Conservation (phyloP, 768 basidiomycete species). For the Panellus pusillus region DNA sequence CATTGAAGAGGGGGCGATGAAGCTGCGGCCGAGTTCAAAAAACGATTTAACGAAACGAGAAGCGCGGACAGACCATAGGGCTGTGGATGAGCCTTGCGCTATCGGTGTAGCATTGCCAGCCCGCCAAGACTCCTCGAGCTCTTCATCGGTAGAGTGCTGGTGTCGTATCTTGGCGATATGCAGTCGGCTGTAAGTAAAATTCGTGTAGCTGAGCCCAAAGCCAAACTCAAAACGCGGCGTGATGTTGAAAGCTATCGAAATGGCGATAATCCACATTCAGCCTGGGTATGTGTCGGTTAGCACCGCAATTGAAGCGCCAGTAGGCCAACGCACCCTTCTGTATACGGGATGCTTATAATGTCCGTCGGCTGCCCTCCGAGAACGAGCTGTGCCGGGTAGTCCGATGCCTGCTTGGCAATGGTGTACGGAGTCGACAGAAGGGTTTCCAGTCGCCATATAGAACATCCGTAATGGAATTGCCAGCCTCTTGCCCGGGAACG, state of each 20-base stretch:
- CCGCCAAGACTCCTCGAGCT: slow-evolving; percentile 53
- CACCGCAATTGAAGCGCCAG: neutral
- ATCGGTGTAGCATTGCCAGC: slow-evolving; percentile 55
- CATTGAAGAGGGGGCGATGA: slow-evolving; percentile 61
- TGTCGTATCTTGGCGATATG: slow-evolving; percentile 41
- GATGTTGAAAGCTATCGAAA: slow-evolving; percentile 62
- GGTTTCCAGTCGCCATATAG: slow-evolving; percentile 72
- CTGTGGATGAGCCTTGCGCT: slow-evolving; percentile 58
- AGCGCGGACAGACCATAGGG: slow-evolving; percentile 47
- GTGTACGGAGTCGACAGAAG: slow-evolving; percentile 73
- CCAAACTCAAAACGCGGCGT: slow-evolving; percentile 87
- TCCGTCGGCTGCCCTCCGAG: slow-evolving; percentile 35
- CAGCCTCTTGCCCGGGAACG: slow-evolving; percentile 65
- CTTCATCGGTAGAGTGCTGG: slow-evolving; percentile 38
- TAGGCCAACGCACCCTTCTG: slow-evolving; percentile 43
- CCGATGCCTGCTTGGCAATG: slow-evolving; percentile 58
- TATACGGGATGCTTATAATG: slow-evolving; percentile 56
- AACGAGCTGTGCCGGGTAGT: slow-evolving; percentile 57
- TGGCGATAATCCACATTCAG: slow-evolving; percentile 72
- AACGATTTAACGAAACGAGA: neutral
- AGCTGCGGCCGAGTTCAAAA: slow-evolving; percentile 37
- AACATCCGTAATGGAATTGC: slow-evolving; percentile 70
- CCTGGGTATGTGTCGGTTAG: slow-evolving; percentile 25
- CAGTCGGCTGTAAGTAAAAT: slow-evolving; percentile 69
- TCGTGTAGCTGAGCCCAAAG: slow-evolving; percentile 85